These are phyloP conservation scores for Boletus sp. DNA, from an alignment of 1,284 basidiomycete genomes.

Conservation along the genomic window DNA sequence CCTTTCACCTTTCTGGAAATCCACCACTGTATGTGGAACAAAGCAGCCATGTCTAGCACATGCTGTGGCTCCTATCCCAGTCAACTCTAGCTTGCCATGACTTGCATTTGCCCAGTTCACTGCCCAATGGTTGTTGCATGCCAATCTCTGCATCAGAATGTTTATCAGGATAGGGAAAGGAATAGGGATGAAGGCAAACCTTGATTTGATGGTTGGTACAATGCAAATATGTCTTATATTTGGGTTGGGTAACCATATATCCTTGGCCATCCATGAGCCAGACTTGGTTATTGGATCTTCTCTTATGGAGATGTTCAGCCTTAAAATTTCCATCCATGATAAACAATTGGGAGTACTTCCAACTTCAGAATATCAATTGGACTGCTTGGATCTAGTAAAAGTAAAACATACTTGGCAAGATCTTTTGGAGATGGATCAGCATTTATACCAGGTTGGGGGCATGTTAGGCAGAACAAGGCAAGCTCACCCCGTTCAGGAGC, in stretches of 20 bases:
- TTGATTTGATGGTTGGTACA: neutral
- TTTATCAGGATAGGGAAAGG: no score
- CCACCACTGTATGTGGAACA: no score
- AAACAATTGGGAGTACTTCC: neutral
- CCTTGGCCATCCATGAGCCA: slow-evolving; percentile 19
- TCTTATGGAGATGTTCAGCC: slow-evolving; percentile 11
- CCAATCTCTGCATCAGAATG: neutral
- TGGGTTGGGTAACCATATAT: slow-evolving; percentile 7
- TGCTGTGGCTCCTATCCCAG: no score
- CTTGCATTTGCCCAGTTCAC: slow-evolving; percentile 7
- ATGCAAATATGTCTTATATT: neutral
- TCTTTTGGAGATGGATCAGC: neutral
- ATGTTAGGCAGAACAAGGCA: slow-evolving; percentile 21
- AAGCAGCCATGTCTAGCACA: no score
- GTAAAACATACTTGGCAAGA: neutral
- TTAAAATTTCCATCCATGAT: slow-evolving; percentile 25
- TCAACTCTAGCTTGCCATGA: neutral
- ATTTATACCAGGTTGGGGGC: slow-evolving; percentile 7
- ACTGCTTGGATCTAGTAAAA: no score
- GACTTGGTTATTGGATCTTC: neutral
- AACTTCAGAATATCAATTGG: neutral
- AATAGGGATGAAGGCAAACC: no score
- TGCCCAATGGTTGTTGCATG: slow-evolving; percentile 15
- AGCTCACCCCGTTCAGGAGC: slow-evolving; percentile 4
- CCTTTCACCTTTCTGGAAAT: neutral